Conservation (phyloP, 2,329 filamentous ascomycete genomes). For the Exophiala viscosa region DNA sequence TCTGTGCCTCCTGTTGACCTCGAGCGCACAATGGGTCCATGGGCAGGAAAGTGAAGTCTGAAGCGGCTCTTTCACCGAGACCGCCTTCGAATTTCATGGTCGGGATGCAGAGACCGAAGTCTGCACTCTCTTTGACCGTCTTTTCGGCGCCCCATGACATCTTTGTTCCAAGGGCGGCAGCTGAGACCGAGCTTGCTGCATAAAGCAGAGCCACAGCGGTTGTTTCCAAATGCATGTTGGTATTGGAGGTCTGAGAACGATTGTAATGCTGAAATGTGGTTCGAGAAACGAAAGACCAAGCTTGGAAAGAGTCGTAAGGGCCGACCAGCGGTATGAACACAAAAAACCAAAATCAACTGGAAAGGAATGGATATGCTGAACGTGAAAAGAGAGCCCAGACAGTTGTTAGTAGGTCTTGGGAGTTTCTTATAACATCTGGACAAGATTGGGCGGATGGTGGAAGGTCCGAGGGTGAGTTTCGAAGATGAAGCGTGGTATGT, state of each 20-base stretch:
- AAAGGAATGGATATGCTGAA: constrained; percentile 9
- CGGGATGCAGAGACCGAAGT: constrained; percentile 51
- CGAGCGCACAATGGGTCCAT: constrained; percentile 58
- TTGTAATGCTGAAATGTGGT: not conserved
- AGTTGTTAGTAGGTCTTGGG: constrained; percentile 16
- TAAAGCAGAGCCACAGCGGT: constrained; percentile 16
- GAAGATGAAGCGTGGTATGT: constrained; percentile 20
- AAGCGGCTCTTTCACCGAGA: constrained; percentile 48
- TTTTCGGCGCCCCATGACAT: constrained; percentile 16
- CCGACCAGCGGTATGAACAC: constrained; percentile 25
- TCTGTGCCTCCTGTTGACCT: constrained; percentile 62
- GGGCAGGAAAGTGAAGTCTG: constrained; percentile 66
- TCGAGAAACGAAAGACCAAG: constrained; percentile 15
- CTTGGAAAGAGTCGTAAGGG: constrained; percentile 10
- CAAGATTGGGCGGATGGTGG: constrained; percentile 13
- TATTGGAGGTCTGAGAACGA: constrained; percentile 4
- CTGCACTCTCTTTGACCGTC: constrained; percentile 29
- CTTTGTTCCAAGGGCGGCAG: constrained; percentile 15
- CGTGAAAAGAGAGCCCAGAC: constrained; percentile 5
- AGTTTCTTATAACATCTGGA: constrained; percentile 17
- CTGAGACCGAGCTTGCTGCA: constrained; percentile 19
- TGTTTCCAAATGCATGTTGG: constrained; percentile 22
- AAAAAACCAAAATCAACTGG: constrained; percentile 6
- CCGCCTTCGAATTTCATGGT: constrained; percentile 58
- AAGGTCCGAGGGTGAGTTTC: constrained; percentile 12